Evolutionary conservation across 2,329 filamentous ascomycete species (phyloP).

Genomic region (Calonectria pseudoturangicola): DNA sequence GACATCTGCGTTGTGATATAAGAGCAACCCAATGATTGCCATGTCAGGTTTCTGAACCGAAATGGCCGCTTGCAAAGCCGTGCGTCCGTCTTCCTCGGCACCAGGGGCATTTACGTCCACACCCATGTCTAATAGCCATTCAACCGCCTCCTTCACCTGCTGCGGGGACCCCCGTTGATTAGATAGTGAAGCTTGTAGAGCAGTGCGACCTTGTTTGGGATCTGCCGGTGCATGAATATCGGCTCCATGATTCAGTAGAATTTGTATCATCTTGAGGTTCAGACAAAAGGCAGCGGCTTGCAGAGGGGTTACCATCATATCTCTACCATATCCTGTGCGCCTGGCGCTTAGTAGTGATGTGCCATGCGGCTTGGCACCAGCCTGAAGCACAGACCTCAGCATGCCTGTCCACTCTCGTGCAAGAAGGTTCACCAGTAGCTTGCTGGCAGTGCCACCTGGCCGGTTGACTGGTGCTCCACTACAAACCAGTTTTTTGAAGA

Average conservation of each 20-base stretch:
- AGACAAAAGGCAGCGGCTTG: neutral
- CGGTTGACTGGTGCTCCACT: constrained; percentile 10
- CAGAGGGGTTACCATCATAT: neutral
- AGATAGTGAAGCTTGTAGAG: neutral
- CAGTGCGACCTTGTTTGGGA: neutral
- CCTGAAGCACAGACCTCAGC: neutral
- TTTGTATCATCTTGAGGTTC: neutral
- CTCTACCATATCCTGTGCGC: too few relatives aligned
- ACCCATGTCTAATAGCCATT: neutral
- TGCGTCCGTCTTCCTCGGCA: constrained; percentile 1
- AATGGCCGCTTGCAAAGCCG: constrained; percentile 14
- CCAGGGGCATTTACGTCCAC: neutral
- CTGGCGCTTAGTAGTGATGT: neutral
- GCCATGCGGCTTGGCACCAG: constrained; percentile 14
- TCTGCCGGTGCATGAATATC: neutral
- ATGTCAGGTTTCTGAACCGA: neutral
- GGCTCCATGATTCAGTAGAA: neutral
- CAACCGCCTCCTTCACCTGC: neutral
- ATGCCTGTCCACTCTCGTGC: neutral
- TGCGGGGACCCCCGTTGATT: neutral
- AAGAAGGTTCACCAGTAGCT: neutral
- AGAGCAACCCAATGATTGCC: neutral
- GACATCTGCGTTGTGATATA: neutral
- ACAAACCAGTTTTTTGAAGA: constrained; percentile 9
- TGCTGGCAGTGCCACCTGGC: neutral